These are phyloP conservation scores for Umbilicaria muhlenbergii DNA, from an alignment of 495 filamentous ascomycete genomes.

Conservation along the genomic window DNA sequence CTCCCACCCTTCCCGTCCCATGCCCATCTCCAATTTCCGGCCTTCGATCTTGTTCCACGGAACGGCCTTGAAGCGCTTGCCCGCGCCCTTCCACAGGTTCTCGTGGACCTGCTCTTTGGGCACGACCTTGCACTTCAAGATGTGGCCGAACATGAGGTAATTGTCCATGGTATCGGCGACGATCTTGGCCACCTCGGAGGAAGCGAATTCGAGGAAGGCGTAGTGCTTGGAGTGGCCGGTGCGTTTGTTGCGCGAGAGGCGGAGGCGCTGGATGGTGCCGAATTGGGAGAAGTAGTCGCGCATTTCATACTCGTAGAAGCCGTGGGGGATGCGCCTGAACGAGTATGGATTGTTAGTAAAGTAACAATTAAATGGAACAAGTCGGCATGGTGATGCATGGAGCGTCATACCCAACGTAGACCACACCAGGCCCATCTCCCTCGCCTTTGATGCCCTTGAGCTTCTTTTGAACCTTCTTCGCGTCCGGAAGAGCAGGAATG, in stretches of 20 bases:
- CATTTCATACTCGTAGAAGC: conserved; percentile 97
- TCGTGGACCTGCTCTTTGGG: conserved; percentile 61
- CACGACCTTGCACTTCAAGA: conserved; percentile 72
- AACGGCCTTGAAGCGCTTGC: conserved; percentile 71
- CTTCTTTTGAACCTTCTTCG: conserved; percentile 41
- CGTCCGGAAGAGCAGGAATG: conserved; percentile 42
- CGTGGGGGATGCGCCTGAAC: conserved; percentile 61
- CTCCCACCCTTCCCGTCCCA: conserved; percentile 59
- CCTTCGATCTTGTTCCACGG: conserved; percentile 76
- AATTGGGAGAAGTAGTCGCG: conserved; percentile 90
- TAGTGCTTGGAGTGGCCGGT: conserved; percentile 83
- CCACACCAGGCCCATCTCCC: conserved; percentile 49
- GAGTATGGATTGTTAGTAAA: conserved; percentile 11
- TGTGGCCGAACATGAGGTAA: conserved; percentile 87
- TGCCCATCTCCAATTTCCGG: conserved; percentile 49
- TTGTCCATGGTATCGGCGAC: conserved; percentile 93
- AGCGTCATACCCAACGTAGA: conserved; percentile 59
- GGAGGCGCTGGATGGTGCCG: conserved; percentile 62
- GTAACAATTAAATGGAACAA: not conserved
- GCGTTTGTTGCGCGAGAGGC: conserved; percentile 78
- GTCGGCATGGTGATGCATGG: not conserved
- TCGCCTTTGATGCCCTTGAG: conserved; percentile 22
- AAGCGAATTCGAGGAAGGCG: conserved; percentile 82
- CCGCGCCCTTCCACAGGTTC: conserved; percentile 72
- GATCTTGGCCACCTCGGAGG: conserved; percentile 64